Conservation (phyloP, 2,329 filamentous ascomycete genomes). For the Apiospora pterosperma region DNA sequence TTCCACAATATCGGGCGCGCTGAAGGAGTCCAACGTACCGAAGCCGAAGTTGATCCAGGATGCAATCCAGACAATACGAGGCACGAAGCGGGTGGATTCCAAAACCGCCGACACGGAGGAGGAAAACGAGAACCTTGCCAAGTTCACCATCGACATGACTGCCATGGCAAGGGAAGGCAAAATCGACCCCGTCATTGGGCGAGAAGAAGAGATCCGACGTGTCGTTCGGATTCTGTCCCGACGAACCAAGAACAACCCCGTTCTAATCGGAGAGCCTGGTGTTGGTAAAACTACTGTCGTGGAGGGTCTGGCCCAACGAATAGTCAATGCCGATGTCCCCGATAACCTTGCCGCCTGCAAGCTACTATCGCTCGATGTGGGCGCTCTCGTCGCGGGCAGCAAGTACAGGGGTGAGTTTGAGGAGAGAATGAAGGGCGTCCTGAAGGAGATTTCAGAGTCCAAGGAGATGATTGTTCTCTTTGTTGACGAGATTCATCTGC, state of each 20-base stretch:
- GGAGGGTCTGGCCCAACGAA: conserved; percentile 90
- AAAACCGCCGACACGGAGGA: conserved; percentile 92
- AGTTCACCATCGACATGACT: conserved; percentile 99
- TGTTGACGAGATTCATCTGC: conserved; percentile 96
- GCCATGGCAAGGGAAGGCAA: conserved; percentile 94
- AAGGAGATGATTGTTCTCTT: conserved; percentile 98
- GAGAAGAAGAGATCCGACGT: conserved; percentile 91
- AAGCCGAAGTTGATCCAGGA: conserved; percentile 87
- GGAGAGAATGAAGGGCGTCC: conserved; percentile 97
- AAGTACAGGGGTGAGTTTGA: conserved; percentile 99
- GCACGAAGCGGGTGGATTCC: conserved; percentile 89
- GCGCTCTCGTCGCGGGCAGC: conserved; percentile 91
- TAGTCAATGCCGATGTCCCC: conserved; percentile 94
- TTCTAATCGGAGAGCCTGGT: conserved; percentile 95
- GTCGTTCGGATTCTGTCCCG: conserved; percentile 89
- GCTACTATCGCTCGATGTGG: conserved; percentile 91
- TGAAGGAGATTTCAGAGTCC: conserved; percentile 93
- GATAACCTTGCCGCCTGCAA: conserved; percentile 93
- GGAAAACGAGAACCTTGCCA: conserved; percentile 93
- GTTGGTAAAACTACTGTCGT: conserved; percentile 98
- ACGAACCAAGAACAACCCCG: conserved; percentile 97
- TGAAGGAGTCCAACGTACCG: conserved; percentile 86
- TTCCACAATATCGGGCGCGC: conserved; percentile 62
- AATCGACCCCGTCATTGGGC: conserved; percentile 93
- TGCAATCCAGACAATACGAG: conserved; percentile 87